Conservation (phyloP, 805 yeast species). For the Candida succiphila region DNA sequence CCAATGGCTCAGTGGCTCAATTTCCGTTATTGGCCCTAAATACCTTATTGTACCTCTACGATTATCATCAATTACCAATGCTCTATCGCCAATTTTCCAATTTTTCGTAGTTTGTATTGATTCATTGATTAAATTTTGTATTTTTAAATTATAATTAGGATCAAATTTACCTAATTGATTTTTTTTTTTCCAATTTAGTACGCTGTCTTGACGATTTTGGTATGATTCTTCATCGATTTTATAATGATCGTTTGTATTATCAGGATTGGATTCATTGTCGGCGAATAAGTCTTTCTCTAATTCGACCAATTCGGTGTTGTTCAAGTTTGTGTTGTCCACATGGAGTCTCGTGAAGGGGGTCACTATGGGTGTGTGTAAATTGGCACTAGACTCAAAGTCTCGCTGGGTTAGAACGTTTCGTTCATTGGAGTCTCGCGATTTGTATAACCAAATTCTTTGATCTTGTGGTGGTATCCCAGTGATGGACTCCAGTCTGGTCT, state of each 20-base stretch:
- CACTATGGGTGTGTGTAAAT: too few relatives aligned
- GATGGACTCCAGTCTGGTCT: constrained; percentile 48
- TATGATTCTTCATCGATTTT: constrained; percentile 54
- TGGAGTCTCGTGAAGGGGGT: constrained; percentile 38
- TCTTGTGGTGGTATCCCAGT: constrained; percentile 62
- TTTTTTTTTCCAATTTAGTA: constrained; percentile 65
- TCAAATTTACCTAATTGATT: constrained; percentile 67
- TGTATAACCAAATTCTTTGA: constrained; percentile 43
- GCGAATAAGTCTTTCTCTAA: constrained; percentile 12
- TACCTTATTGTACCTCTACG: constrained; percentile 65
- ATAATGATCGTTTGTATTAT: constrained; percentile 26
- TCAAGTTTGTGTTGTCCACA: constrained; percentile 48
- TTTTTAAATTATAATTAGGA: constrained; percentile 31
- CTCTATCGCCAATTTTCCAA: constrained; percentile 41
- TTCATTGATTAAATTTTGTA: constrained; percentile 10
- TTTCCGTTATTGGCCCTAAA: constrained; percentile 57
- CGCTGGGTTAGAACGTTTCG: constrained; percentile 12
- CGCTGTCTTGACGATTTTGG: constrained; percentile 48
- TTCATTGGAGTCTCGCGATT: constrained; percentile 27
- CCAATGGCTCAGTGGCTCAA: constrained; percentile 48
- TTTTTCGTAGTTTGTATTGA: constrained; percentile 22
- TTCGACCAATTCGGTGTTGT: constrained; percentile 34
- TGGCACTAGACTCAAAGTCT: constrained; percentile 17
- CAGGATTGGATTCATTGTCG: constrained; percentile 11
- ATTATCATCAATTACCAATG: constrained; percentile 26